These are phyloP conservation scores for Aspergillus bridgeri DNA, from an alignment of 495 filamentous ascomycete species.

Conservation along the genomic window DNA sequence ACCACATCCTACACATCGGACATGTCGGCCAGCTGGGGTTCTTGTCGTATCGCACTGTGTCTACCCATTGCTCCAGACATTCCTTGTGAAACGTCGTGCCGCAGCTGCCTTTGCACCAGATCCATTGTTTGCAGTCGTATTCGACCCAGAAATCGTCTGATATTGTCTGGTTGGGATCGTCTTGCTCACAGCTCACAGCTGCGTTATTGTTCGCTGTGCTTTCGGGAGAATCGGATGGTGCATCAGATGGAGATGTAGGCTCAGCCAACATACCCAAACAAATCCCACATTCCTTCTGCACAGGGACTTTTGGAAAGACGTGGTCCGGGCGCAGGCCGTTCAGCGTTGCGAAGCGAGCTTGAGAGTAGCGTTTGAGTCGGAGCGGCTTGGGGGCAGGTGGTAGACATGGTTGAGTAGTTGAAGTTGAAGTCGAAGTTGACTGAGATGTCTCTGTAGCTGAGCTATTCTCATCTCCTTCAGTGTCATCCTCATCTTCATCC, in stretches of 20 bases:
- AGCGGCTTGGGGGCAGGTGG: no score
- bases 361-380: background rate
- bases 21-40: constrained; percentile 13
- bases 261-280: no score
- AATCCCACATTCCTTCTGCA: constrained; percentile 10
- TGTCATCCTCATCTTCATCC: no score
- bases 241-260: no score
- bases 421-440: no score
- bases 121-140: background rate
- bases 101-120: background rate
- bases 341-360: background rate
- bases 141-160: background rate
- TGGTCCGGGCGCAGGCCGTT: background rate
- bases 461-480: no score
- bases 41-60: background rate
- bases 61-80: constrained; percentile 8
- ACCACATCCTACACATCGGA: constrained; percentile 13
- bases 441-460: no score
- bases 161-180: no score
- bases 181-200: no score
- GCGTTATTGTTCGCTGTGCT: no score
- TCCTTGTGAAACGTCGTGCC: background rate
- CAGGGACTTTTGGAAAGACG: background rate
- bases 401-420: no score
- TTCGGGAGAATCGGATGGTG: no score